Evolutionary conservation across 1,284 basidiomycete genomes (phyloP), one percentile per base, ranked within the genome.

Genomic region (Trametes versicolor): DNA sequence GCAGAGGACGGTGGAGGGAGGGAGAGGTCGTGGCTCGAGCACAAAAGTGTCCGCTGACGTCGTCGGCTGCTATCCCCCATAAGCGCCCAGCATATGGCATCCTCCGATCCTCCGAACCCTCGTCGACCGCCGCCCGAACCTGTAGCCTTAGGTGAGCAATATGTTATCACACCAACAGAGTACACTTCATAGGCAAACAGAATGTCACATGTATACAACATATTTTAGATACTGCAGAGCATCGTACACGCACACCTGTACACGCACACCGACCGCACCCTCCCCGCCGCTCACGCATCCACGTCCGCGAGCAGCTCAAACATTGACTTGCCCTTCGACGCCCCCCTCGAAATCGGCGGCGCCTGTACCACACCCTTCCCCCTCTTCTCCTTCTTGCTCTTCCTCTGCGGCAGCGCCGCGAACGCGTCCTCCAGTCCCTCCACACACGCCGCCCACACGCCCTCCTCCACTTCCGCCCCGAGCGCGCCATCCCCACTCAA

Each of bases 391-490:
- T 82, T 85, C 66, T 76, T 76, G 50, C 74, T 73, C 59, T 83
- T 73, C 37, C 70, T 71, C 73, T 32, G 68, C 72, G 53, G 55
- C 47, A 41, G 83, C 55, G 80, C 80, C 2, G 77, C 78, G 69
- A 88, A 87, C 8, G 78, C 78, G 50, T 82, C 78, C n/a, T 81
- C 82, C 17, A 92, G 67, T 0, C 82, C 87, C 21, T 79, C 79
- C 17, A 78, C 69, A 37, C 81, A 82, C 1, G 86, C 86, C 6
- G 78, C 73, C 83, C 85, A 87, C 41, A 90, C 60, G 4, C 66
- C 70, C 9, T 75, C 64, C 4, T 79, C 70, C 2, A 75, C 49
- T n/a, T 63, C 71, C 17, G 64, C 72, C 4, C 52, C 43, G 23
- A 74, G 69, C 21, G 76, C 62, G 3, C 69, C 60, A 10, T 74